A percentile compares a stretch with the other conserved stretches of the same genome.
phyloP scores from a whole-genome alignment of 202 grass and related monocot genomes.

The Panicum virgatum region DNA sequence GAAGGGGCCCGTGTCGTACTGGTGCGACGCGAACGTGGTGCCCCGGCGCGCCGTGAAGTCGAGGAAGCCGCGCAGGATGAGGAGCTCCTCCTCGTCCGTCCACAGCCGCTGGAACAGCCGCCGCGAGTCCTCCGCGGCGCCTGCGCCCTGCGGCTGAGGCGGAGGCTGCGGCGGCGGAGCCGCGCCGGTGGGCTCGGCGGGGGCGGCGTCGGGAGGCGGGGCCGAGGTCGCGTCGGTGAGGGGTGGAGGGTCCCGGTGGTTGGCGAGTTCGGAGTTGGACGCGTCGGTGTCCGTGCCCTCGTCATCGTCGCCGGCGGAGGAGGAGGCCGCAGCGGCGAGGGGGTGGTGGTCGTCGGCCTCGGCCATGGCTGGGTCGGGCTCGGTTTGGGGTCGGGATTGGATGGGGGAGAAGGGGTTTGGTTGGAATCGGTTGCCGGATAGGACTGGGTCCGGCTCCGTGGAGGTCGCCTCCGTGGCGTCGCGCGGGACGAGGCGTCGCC shows the following conservation, averaged over 20 bases:
- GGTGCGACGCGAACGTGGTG: constrained; percentile 92
- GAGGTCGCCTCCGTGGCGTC: constrained; percentile 1
- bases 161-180: not conserved
- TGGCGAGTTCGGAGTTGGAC: constrained; percentile 22
- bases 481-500: not conserved
- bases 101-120: constrained; percentile 92
- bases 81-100: constrained; percentile 95
- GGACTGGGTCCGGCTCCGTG: constrained; percentile 29
- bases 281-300: constrained; percentile 56
- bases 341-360: constrained; percentile 48
- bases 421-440: constrained; percentile 27
- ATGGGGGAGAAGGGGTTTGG: constrained; percentile 33
- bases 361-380: constrained; percentile 31
- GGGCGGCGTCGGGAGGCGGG: not conserved
- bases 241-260: not conserved
- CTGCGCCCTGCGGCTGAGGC: not conserved
- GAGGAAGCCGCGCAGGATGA: constrained; percentile 79
- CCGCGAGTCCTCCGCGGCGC: constrained; percentile 62
- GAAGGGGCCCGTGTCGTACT: constrained; percentile 96
- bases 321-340: constrained; percentile 47
- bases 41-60: constrained; percentile 90
- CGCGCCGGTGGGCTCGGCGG: not conserved
- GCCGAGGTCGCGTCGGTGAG: constrained; percentile 6
- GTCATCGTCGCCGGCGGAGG: constrained; percentile 47
- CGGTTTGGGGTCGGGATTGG: constrained; percentile 18